Base-by-base conservation (phyloP, 345 rosid genomes). In the Arabidopsis suecica region DNA sequence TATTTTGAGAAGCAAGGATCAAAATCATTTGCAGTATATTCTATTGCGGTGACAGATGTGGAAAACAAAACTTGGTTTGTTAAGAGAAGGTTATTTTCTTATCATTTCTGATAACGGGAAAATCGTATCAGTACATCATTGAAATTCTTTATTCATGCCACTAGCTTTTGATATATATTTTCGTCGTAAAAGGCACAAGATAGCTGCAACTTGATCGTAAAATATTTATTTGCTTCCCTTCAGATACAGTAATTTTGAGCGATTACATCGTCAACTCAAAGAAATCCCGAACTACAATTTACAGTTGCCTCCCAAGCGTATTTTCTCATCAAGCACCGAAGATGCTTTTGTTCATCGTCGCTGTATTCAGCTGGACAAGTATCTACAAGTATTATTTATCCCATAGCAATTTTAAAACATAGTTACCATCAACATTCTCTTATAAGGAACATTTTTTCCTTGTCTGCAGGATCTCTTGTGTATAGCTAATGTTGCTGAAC, bases 211-310 rank as follows among this genome's bases (percentile, higher is more conserved):
- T 32, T 51, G 57, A 67, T 50, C 12, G 3, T 68, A 56, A 71
- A 49, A 11, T 18, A 65, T 54, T 61, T 23, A 22, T 62, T 38
- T 68, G 68, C 60, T 54, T 30, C 50, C 51, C 41, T 80, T 71
- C 95, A 96, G 98, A 81, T 96, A 96, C 82, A 91, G 99, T 57
- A 96, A 93, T 82, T 96, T 96, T 60, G 99, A 96, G 82, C 89
- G 89, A 51, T 65, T 96, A 80, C 99, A 96, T 80, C 86, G 97
- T 56, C 88, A 87, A 54, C 98, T 96, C 73, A 96, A 89, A 83
- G 99, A 93, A 33, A 91, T 96, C 73, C 99, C 99, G 18, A 96
- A 96, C 78, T 96, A 91, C 82, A 93, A 93, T 32, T 82, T 96
- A 76, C 97, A 96, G 73, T 83, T 96, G 81, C 99, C 99, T 25